phyloP scores from a whole-genome alignment of 2,329 filamentous ascomycete genomes.

The Teratosphaeria pseudoeucalypti region DNA sequence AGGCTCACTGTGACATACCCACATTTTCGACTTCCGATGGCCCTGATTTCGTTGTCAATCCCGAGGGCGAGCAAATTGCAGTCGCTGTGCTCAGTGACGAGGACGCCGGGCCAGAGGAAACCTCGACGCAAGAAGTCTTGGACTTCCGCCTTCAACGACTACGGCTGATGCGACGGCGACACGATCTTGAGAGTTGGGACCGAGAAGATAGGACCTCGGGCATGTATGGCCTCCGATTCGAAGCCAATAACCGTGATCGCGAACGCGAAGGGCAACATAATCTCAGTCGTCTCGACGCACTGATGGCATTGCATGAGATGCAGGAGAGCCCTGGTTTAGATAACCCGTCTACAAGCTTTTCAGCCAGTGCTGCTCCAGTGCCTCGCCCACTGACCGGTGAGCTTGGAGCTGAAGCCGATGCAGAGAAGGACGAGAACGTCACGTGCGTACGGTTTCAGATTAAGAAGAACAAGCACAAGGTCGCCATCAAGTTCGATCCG shows the following conservation, averaged over 20 bases:
- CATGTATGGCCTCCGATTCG: constrained; percentile 4
- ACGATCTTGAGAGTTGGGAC: constrained; percentile 17
- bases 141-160: constrained; percentile 22
- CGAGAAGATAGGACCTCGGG: constrained; percentile 11
- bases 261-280: constrained; percentile 8
- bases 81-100: constrained; percentile 21
- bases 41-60: constrained; percentile 5
- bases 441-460: constrained; percentile 72
- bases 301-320: constrained; percentile 18
- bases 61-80: constrained; percentile 12
- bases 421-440: constrained; percentile 19
- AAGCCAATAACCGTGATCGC: constrained; percentile 8
- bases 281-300: constrained; percentile 15
- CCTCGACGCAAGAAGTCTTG: constrained; percentile 22
- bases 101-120: constrained; percentile 22
- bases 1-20: constrained; percentile 19
- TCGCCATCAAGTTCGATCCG: constrained; percentile 76
- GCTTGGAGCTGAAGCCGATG: constrained; percentile 4
- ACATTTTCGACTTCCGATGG: constrained; percentile 6
- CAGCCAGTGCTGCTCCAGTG: neutral
- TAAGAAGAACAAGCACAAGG: constrained; percentile 69
- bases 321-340: constrained; percentile 9
- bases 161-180: constrained; percentile 16
- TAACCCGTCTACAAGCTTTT: neutral
- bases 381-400: neutral